These are phyloP conservation scores for Camellia lanceoleosa DNA, from an alignment of 148 eudicot genomes.

Conservation along the genomic window DNA sequence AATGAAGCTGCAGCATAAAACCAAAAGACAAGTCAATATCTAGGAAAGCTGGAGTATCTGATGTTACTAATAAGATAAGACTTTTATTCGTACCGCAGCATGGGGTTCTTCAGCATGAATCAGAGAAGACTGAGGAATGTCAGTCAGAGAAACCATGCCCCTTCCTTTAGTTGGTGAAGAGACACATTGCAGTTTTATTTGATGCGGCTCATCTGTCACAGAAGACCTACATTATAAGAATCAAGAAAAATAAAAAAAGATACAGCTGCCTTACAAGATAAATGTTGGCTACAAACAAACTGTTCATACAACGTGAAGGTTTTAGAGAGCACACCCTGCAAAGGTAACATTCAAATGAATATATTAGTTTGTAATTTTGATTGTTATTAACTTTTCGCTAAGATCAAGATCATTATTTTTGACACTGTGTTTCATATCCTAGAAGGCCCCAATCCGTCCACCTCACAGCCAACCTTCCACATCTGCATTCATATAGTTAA, in stretches of 20 bases:
- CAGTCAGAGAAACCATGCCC: constrained; percentile 59
- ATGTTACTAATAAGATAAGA: constrained; percentile 6
- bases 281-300: neutral
- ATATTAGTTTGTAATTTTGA: neutral
- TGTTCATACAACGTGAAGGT: neutral
- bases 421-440: too few species aligned
- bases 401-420: too few species aligned
- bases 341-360: neutral
- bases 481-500: too few species aligned
- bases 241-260: constrained; percentile 10
- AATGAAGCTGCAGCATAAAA: neutral
- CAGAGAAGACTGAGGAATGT: constrained; percentile 58
- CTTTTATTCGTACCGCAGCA: constrained; percentile 64
- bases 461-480: too few species aligned
- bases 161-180: constrained; percentile 71
- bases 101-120: constrained; percentile 80
- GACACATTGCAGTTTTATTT: constrained; percentile 47
- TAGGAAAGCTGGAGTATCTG: neutral
- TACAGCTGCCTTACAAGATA: constrained; percentile 3
- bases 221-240: constrained; percentile 40
- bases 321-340: neutral
- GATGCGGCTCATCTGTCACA: constrained; percentile 51
- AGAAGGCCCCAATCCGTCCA: too few species aligned
- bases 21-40: constrained; percentile 11
- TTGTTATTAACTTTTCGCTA: too few species aligned